These are phyloP conservation scores for Pseudocercospora cruenta DNA, from an alignment of 2,329 filamentous ascomycete genomes.

Conservation along the genomic window DNA sequence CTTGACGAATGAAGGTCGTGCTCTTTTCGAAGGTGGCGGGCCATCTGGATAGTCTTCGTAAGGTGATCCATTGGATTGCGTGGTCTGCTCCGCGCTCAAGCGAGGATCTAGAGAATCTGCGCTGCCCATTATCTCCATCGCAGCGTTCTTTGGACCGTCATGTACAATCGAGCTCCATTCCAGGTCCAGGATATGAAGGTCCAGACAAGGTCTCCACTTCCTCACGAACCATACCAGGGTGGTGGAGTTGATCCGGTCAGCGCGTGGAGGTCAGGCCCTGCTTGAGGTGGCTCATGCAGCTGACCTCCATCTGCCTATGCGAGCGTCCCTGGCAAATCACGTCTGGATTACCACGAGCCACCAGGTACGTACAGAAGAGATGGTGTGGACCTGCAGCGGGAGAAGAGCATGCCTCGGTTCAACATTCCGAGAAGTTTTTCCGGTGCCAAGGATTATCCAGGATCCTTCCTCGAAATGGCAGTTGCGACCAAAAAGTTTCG, in stretches of 20 bases:
- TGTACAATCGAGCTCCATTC: constrained; percentile 1
- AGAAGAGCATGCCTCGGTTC: background rate
- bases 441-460: constrained; percentile 3
- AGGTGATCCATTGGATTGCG: background rate
- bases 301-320: background rate
- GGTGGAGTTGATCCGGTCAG: background rate
- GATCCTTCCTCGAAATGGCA: background rate
- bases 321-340: background rate
- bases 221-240: background rate
- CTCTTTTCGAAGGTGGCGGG: constrained; percentile 13
- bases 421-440: background rate
- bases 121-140: background rate
- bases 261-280: background rate
- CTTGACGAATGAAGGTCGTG: constrained; percentile 11
- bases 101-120: background rate
- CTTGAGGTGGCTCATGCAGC: background rate
- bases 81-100: background rate
- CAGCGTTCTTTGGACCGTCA: background rate
- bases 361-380: constrained; percentile 3
- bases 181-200: background rate
- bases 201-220: constrained; percentile 2
- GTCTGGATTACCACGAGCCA: background rate
- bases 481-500: constrained; percentile 14
- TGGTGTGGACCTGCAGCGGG: background rate
- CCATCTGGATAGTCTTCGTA: constrained; percentile 11